Evolutionary conservation across 1,284 basidiomycete genomes (phyloP), one percentile per base, ranked within the genome.

Genomic region (Tylopilus orsonianus): DNA sequence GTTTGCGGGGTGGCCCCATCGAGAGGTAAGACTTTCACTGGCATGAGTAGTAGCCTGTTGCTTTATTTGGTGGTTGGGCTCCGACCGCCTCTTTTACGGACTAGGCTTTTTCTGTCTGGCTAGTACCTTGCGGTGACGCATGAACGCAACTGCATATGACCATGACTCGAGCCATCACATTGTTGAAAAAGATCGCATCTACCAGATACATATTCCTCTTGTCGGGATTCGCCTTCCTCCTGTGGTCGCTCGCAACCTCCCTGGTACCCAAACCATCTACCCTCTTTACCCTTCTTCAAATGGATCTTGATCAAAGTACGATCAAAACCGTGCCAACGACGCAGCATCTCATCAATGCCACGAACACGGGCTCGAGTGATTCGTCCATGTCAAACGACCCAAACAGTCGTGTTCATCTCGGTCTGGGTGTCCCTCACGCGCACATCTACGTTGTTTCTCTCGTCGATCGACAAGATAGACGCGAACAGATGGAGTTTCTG

Each of bases 371-470:
- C 39, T 30, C 7, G 48, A 67, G 62, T n/a, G 55, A 50, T 19
- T 1, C 6, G 4, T 35, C 41, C 20, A 19, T 29, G 6, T 83
- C 79, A 30, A 74, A 75, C 13, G 19, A 10, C 8, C 24, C 24
- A 9, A 20, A 35, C 7, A 9, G 2, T 12, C 37, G 19, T 2
- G 49, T 44, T 9, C 27, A 40, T 4, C 36, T 63, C 0, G 64
- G 60, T 14, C 52, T 62, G 29, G 51, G 54, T 13, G 43, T 48
- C 14, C 13, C 45, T 22, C 34, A 23, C 12, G 59, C 47, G 52
- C 74, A 33, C 66, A 72, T 81, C 45, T 82, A 79, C 55, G 78
- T 88, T 3, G 57, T 89, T 27, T 85, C 82, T 9, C 60, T 61
- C 22, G 33, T 35, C 22, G 39, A 45, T 34, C 61, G 59, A 38